Evolutionary conservation across 306 rosid species (phyloP), one percentile per base, ranked within the genome.

Genomic region (Cucurbita pepo): DNA sequence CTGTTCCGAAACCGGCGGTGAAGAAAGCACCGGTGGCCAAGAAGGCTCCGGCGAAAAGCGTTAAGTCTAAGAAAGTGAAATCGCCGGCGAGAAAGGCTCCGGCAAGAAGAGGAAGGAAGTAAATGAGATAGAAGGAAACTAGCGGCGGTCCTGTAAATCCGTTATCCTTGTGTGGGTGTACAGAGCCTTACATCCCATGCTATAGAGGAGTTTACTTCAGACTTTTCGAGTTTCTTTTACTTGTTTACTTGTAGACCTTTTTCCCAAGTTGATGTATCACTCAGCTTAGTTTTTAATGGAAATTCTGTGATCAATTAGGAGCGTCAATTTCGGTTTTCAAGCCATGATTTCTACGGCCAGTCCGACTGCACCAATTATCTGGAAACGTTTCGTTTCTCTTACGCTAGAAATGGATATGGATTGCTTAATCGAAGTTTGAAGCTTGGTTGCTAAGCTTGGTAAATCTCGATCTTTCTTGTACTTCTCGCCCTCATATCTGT

Each of bases 91-190:
- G 64, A 84, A 85, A 76, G 75, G 84, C 65, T 10, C 62, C 86
- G 5, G 74, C 89, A 0, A 88, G 82, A 83, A 85, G 73, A 71
- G 88, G 82, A 1, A 85, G 61, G 80, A 87, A 91, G 82, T 90
- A 82, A 78, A 15, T 4, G 1, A 1, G 48, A 13, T 34, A 37
- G n/a, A 52, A 5, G 1, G 55, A 30, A 30, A 30, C 34, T 83
- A 79, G 86, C 78, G 84, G 78, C 82, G 84, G 83, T 74, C 72
- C 61, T 90, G 97, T 90, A 83, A 82, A 86, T 79, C 75, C 81
- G 81, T 73, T 69, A 50, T 75, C 72, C 48, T 66, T 64, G 71
- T 64, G 71, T 37, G 78, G 84, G 77, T 77, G 82, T 82, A 78
- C 60, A 69, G 50, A 62, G 62, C 45, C 72, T 45, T 59, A 50